Evolutionary conservation across 2,329 filamentous ascomycete species (phyloP).

Genomic region (Emmonsia crescens): DNA sequence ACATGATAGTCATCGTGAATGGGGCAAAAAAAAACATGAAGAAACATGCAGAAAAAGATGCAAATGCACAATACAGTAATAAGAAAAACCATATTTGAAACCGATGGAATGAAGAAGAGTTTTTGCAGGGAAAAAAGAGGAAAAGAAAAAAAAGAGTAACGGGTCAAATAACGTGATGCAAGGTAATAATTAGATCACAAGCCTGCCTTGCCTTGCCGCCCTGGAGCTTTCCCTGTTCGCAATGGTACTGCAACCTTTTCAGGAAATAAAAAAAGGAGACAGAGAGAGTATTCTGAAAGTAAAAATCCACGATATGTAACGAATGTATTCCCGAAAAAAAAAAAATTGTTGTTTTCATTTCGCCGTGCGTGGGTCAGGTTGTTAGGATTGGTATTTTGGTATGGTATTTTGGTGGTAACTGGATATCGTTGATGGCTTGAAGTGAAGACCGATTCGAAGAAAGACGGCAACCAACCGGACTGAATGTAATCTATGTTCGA

Average conservation of each 20-base stretch:
- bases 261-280: constrained; percentile 3
- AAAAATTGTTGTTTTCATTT: background rate
- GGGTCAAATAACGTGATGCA: background rate
- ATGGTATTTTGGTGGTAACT: background rate
- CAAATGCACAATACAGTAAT: background rate
- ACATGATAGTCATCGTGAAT: background rate
- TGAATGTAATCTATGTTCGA: background rate
- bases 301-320: constrained; percentile 30
- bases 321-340: background rate
- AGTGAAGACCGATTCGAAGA: background rate
- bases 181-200: background rate
- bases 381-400: background rate
- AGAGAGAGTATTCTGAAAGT: background rate
- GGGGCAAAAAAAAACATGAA: background rate
- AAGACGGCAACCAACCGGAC: background rate
- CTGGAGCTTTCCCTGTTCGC: background rate
- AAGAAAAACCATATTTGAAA: background rate
- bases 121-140: background rate
- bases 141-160: background rate
- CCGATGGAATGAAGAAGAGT: background rate
- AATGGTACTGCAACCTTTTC: constrained; percentile 17
- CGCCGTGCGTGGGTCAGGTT: background rate
- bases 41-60: background rate
- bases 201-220: background rate
- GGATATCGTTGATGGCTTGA: background rate